A percentile compares a stretch with the other conserved stretches of the same genome.
Conservation (phyloP, 2,329 filamentous ascomycete genomes). For the Alternaria solani region DNA sequence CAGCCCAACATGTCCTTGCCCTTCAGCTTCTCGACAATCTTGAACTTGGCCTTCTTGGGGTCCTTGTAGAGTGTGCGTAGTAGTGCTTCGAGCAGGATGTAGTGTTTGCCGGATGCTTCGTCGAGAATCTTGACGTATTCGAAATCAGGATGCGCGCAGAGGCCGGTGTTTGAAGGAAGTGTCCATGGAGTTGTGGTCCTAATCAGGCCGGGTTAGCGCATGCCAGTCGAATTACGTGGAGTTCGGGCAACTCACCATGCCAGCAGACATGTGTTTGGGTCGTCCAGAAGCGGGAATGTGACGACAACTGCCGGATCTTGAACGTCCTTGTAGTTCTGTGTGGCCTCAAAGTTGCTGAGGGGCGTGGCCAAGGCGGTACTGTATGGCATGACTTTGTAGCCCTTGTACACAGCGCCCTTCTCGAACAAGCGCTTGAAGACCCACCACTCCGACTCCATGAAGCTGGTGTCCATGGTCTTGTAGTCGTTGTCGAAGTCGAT, state of each 20-base stretch:
- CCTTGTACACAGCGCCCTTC: slow-evolving; percentile 88
- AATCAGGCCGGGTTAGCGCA: slow-evolving; percentile 14
- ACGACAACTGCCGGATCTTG: slow-evolving; percentile 91
- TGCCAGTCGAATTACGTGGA: background rate
- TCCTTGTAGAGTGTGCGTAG: slow-evolving; percentile 90
- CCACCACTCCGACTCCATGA: slow-evolving; percentile 98
- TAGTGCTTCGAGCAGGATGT: slow-evolving; percentile 83
- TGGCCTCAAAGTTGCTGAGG: slow-evolving; percentile 91
- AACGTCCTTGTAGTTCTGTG: slow-evolving; percentile 93
- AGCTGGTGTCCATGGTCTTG: slow-evolving; percentile 95
- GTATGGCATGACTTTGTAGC: slow-evolving; percentile 93
- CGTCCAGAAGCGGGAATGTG: slow-evolving; percentile 81
- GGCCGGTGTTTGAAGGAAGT: slow-evolving; percentile 78
- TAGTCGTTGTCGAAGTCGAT: slow-evolving; percentile 98
- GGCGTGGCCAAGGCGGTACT: slow-evolving; percentile 89
- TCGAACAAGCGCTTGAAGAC: slow-evolving; percentile 93
- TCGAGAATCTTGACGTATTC: slow-evolving; percentile 90
- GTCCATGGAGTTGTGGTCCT: slow-evolving; percentile 87
- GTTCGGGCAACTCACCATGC: slow-evolving; percentile 65
- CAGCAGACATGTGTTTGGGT: slow-evolving; percentile 77
- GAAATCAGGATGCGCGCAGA: slow-evolving; percentile 81
- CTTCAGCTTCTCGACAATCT: slow-evolving; percentile 78
- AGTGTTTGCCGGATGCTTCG: slow-evolving; percentile 81
- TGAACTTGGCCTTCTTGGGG: slow-evolving; percentile 93
- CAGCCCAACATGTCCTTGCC: slow-evolving; percentile 87